Conservation (phyloP, 495 filamentous ascomycete genomes). For the Xylaria palmicola region DNA sequence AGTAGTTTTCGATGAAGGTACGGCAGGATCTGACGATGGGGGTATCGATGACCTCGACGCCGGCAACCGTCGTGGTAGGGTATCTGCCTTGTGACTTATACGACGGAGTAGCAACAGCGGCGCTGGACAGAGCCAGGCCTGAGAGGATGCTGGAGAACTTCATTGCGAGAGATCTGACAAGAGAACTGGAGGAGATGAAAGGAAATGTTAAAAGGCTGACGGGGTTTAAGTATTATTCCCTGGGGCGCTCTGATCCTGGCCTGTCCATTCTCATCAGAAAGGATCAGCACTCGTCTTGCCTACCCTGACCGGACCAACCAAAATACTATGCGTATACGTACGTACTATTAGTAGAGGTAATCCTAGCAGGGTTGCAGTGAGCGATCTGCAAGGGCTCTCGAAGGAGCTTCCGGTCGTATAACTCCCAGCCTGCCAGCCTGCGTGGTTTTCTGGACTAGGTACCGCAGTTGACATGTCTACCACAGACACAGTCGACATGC, state of each 20-base stretch:
- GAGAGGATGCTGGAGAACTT: slow-evolving; percentile 11
- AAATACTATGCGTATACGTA: not conserved
- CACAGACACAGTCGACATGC: not conserved
- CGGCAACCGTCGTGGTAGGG: slow-evolving; percentile 1
- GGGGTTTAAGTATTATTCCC: not conserved
- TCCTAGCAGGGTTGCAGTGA: too few relatives aligned
- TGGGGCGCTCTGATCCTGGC: not conserved
- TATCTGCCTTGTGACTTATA: not conserved
- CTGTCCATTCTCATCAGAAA: not conserved
- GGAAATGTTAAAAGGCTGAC: not conserved
- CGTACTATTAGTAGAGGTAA: too few relatives aligned
- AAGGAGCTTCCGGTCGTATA: too few relatives aligned
- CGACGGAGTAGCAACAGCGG: not conserved
- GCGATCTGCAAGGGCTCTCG: not conserved
- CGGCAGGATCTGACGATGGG: slow-evolving; percentile 5
- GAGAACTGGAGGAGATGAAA: not conserved
- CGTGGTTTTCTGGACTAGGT: not conserved
- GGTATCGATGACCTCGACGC: slow-evolving; percentile 10
- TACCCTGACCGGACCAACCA: not conserved
- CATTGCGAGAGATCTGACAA: slow-evolving; percentile 2
- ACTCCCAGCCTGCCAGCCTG: too few relatives aligned
- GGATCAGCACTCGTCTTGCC: too few relatives aligned
- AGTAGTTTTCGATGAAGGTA: not conserved
- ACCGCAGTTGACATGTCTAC: not conserved
- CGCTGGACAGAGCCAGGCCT: slow-evolving; percentile 3